Evolutionary conservation across 2,329 filamentous ascomycete species (phyloP).

Genomic region (Fusarium cicatricum): DNA sequence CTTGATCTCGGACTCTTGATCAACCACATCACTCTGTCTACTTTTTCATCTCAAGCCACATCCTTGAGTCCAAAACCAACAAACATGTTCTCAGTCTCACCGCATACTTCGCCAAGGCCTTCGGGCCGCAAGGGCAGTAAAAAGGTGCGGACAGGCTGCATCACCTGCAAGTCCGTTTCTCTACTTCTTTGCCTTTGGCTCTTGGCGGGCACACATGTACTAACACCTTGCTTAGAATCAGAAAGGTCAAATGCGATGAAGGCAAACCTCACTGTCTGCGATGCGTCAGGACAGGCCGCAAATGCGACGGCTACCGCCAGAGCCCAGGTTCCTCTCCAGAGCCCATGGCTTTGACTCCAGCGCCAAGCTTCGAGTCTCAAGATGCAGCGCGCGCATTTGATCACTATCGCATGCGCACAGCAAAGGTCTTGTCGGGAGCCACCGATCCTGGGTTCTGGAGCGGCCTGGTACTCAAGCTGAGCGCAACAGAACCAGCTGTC

Average conservation of each 20-base stretch:
- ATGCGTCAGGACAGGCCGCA: constrained; percentile 63
- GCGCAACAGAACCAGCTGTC: constrained; percentile 55
- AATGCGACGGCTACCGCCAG: constrained; percentile 62
- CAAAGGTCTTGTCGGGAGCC: constrained; percentile 53
- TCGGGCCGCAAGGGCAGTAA: constrained; percentile 53
- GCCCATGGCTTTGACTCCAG: constrained; percentile 20
- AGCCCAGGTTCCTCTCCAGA: constrained; percentile 28
- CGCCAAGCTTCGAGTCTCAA: constrained; percentile 31
- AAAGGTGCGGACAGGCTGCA: constrained; percentile 60
- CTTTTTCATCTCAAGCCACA: neutral
- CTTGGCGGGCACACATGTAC: neutral
- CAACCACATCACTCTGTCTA: constrained; percentile 3
- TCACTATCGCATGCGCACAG: constrained; percentile 48
- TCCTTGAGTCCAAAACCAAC: too few relatives aligned
- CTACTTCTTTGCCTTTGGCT: neutral
- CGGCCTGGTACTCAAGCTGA: constrained; percentile 55
- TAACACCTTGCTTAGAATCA: constrained; percentile 50
- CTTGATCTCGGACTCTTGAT: constrained; percentile 25
- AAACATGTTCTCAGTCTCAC: constrained; percentile 15
- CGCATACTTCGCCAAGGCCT: constrained; percentile 17
- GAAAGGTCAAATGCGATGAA: constrained; percentile 67
- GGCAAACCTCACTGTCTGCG: constrained; percentile 60
- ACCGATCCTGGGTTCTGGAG: constrained; percentile 55
- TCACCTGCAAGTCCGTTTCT: constrained; percentile 62
- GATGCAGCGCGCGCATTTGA: constrained; percentile 45